These are phyloP conservation scores for Phaffomyces antillensis DNA, from an alignment of 805 yeast genomes.

Conservation along the genomic window DNA sequence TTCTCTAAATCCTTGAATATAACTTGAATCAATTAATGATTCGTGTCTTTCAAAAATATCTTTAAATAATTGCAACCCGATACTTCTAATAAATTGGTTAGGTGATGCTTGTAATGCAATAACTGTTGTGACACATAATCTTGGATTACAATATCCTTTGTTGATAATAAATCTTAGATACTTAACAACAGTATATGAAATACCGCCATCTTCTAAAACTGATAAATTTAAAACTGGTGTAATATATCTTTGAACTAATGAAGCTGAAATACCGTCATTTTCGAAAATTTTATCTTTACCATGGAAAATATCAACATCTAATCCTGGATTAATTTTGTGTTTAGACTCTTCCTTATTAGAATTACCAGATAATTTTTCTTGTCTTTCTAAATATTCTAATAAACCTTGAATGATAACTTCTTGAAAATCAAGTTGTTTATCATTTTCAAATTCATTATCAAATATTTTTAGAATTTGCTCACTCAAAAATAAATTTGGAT, in stretches of 20 bases:
- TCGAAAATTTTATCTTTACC: slow-evolving; percentile 43
- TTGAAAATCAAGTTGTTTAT: slow-evolving; percentile 33
- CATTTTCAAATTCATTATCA: slow-evolving; percentile 38
- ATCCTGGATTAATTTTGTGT: slow-evolving; percentile 18
- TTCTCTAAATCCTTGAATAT: slow-evolving; percentile 52
- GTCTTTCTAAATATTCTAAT: slow-evolving; percentile 47
- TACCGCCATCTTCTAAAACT: slow-evolving; percentile 35
- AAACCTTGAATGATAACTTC: slow-evolving; percentile 51
- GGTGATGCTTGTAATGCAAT: slow-evolving; percentile 61
- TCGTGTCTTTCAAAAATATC: slow-evolving; percentile 61
- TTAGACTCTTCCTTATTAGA: slow-evolving; percentile 33
- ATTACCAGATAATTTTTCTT: slow-evolving; percentile 40
- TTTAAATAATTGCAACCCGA: slow-evolving; percentile 47
- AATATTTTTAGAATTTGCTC: slow-evolving; percentile 45
- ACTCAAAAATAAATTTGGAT: slow-evolving; percentile 60
- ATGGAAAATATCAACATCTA: slow-evolving; percentile 45
- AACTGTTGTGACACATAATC: slow-evolving; percentile 58
- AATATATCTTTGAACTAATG: slow-evolving; percentile 59
- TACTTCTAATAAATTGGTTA: slow-evolving; percentile 32
- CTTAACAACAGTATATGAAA: slow-evolving; percentile 44
- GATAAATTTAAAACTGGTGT: slow-evolving; percentile 42
- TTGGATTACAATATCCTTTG: slow-evolving; percentile 72
- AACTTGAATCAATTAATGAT: slow-evolving; percentile 58
- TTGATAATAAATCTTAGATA: slow-evolving; percentile 50
- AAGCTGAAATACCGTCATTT: slow-evolving; percentile 69